phyloP scores from a whole-genome alignment of 1,284 basidiomycete genomes.

The Fistulina hepatica region DNA sequence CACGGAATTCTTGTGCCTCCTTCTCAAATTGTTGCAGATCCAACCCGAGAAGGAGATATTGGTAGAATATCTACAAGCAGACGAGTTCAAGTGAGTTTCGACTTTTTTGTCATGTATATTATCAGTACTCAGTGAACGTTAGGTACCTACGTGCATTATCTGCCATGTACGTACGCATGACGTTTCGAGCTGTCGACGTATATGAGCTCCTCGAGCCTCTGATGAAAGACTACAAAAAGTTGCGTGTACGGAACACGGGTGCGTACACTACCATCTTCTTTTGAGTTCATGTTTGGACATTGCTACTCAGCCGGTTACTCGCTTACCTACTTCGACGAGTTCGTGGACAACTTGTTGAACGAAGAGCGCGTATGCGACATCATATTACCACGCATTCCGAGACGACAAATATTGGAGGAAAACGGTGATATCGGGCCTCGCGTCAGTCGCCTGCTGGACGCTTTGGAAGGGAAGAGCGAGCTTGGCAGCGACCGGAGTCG shows the following conservation, averaged over 20 bases:
- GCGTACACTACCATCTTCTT: constrained; percentile 20
- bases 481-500: constrained; percentile 31
- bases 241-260: constrained; percentile 77
- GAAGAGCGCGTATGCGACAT: constrained; percentile 95
- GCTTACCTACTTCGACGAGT: constrained; percentile 88
- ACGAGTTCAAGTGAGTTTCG: constrained; percentile 90
- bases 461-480: constrained; percentile 64
- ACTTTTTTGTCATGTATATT: not conserved
- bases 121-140: not conserved
- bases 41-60: constrained; percentile 97
- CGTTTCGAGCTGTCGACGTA: constrained; percentile 81
- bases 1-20: constrained; percentile 84
- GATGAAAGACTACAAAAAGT: constrained; percentile 87
- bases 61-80: constrained; percentile 86
- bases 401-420: constrained; percentile 83
- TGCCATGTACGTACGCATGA: constrained; percentile 91
- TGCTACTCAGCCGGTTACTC: constrained; percentile 60
- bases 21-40: constrained; percentile 91
- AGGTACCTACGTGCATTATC: constrained; percentile 93
- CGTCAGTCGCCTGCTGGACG: constrained; percentile 71
- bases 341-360: constrained; percentile 74
- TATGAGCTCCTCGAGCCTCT: constrained; percentile 92
- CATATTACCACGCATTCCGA: constrained; percentile 85
- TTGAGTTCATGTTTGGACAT: not conserved
- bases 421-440: constrained; percentile 80